These are phyloP conservation scores for Penicillium sp. DNA, from an alignment of 2,329 filamentous ascomycete genomes.

Conservation along the genomic window DNA sequence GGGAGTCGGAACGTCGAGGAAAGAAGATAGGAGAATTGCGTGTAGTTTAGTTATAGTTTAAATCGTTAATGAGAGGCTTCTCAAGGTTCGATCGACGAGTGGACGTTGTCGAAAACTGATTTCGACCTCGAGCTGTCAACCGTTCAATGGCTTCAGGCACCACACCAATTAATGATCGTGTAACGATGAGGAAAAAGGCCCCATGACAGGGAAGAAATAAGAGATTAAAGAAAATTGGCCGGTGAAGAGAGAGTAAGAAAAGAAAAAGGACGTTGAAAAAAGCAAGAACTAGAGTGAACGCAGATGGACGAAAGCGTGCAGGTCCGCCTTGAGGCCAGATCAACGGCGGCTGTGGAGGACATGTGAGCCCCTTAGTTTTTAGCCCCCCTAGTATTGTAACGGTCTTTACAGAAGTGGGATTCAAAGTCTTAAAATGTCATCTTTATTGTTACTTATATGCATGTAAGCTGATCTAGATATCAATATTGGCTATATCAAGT, in stretches of 20 bases:
- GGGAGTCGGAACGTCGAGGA: slow-evolving; percentile 5
- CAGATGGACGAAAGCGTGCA: slow-evolving; percentile 26
- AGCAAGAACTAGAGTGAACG: slow-evolving; percentile 22
- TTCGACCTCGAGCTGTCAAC: slow-evolving; percentile 14
- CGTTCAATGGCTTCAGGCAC: slow-evolving; percentile 10
- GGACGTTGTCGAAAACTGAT: slow-evolving; percentile 8
- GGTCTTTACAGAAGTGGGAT: background rate
- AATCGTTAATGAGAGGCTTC: slow-evolving; percentile 1
- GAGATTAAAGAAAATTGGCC: slow-evolving; percentile 13
- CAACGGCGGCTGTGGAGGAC: slow-evolving; percentile 19
- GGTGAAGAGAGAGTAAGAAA: slow-evolving; percentile 15
- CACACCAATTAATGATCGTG: slow-evolving; percentile 32
- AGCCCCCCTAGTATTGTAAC: slow-evolving; percentile 4
- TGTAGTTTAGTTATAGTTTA: background rate
- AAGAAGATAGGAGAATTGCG: slow-evolving; percentile 1
- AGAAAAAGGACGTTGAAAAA: slow-evolving; percentile 15
- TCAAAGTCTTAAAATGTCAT: background rate
- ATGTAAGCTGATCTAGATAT: background rate
- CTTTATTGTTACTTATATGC: background rate
- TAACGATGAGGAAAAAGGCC: slow-evolving; percentile 24
- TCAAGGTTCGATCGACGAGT: slow-evolving; percentile 4
- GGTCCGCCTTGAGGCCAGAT: slow-evolving; percentile 31
- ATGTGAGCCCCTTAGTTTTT: slow-evolving; percentile 17
- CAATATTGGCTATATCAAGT: background rate
- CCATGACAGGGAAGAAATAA: slow-evolving; percentile 29